phyloP scores from a whole-genome alignment of 768 basidiomycete genomes.

The Cystobasidium ongulense region DNA sequence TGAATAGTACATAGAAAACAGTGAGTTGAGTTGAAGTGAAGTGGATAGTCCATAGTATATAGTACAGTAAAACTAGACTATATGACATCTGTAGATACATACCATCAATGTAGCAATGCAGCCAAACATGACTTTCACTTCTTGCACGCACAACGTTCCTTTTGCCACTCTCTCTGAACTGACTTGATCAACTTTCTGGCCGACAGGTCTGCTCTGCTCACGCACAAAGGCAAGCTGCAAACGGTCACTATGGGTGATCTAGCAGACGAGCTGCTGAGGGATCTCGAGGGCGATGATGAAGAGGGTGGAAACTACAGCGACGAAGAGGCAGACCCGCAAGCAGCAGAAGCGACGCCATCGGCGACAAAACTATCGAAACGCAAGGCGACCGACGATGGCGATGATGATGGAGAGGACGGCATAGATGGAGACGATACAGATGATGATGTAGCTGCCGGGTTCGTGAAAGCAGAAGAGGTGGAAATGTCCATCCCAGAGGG shows the following conservation, averaged over 20 bases:
- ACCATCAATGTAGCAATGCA: background rate
- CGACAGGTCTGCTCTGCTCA: background rate
- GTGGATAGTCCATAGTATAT: too few relatives aligned
- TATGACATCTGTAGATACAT: too few relatives aligned
- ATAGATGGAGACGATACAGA: slow-evolving; percentile 1
- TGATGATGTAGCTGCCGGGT: background rate
- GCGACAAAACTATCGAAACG: slow-evolving; percentile 13
- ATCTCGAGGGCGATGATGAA: slow-evolving; percentile 27
- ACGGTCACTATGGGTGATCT: slow-evolving; percentile 2
- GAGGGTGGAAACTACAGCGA: background rate
- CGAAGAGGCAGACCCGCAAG: slow-evolving; percentile 6
- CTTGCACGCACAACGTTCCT: background rate
- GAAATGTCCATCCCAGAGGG: slow-evolving; percentile 51
- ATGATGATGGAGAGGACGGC: slow-evolving; percentile 13
- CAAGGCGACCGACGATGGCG: slow-evolving; percentile 1
- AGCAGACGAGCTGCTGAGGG: slow-evolving; percentile 31
- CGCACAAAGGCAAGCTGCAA: background rate
- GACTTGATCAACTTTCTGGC: background rate
- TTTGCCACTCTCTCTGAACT: background rate
- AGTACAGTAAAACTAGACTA: too few relatives aligned
- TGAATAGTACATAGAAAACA: background rate
- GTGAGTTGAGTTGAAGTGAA: background rate
- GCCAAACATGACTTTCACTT: background rate
- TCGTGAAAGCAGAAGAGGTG: slow-evolving; percentile 53
- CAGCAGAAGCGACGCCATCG: slow-evolving; percentile 2